A percentile compares a stretch with the other conserved stretches of the same genome.
Conservation (phyloP, 805 yeast genomes). For the Metschnikowia picachoensis region DNA sequence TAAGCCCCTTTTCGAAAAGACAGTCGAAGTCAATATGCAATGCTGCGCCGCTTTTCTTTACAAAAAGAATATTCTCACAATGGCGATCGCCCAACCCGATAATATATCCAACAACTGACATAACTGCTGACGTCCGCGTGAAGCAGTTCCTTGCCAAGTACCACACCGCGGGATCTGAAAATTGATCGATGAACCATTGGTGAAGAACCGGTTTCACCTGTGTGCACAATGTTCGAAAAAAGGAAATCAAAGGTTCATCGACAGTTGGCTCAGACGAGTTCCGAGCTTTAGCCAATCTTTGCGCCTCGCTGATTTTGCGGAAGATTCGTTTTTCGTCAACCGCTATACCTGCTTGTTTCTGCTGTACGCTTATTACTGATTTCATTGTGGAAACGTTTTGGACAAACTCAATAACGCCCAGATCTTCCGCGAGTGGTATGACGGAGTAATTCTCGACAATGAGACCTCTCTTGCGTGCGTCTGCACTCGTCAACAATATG, state of each 20-base stretch:
- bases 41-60: slow-evolving; percentile 70
- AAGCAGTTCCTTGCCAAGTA: slow-evolving; percentile 70
- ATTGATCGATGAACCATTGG: slow-evolving; percentile 83
- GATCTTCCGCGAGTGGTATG: slow-evolving; percentile 76
- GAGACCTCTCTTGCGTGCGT: slow-evolving; percentile 68
- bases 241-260: slow-evolving; percentile 13
- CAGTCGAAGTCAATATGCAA: slow-evolving; percentile 97
- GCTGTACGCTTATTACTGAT: slow-evolving; percentile 41
- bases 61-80: slow-evolving; percentile 81
- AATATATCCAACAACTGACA: slow-evolving; percentile 95
- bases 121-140: slow-evolving; percentile 82
- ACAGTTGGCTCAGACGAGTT: slow-evolving; percentile 2
- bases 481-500: slow-evolving; percentile 60
- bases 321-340: slow-evolving; percentile 27
- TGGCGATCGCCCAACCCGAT: slow-evolving; percentile 96
- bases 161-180: slow-evolving; percentile 90
- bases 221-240: slow-evolving; percentile 26
- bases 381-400: slow-evolving; percentile 70
- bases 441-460: slow-evolving; percentile 82
- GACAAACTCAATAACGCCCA: slow-evolving; percentile 86
- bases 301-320: slow-evolving; percentile 30
- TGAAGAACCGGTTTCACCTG: slow-evolving; percentile 67
- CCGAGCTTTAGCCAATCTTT: slow-evolving; percentile 19
- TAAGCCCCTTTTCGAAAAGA: slow-evolving; percentile 80
- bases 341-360: slow-evolving; percentile 22